A percentile compares a stretch with the other conserved stretches of the same genome.
phyloP scores from a whole-genome alignment of 2,329 filamentous ascomycete species.

The Pseudogymnoascus pannorum region DNA sequence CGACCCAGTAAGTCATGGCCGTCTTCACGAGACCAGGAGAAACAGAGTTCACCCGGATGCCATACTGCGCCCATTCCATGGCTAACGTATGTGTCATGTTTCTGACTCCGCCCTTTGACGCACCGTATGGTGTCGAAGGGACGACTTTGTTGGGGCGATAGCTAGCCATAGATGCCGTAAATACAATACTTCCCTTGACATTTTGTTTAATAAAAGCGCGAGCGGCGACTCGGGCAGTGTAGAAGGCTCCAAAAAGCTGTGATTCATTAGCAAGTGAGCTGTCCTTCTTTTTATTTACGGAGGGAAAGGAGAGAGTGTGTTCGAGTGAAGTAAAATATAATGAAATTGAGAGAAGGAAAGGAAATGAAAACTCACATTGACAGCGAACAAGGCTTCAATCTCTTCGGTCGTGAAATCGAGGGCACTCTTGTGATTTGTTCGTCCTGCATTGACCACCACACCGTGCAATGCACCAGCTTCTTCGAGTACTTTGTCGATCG shows the following conservation, averaged over 20 bases:
- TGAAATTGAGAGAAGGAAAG: neutral
- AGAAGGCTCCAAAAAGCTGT: slow-evolving; percentile 38
- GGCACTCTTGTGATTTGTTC: slow-evolving; percentile 45
- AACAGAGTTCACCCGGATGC: slow-evolving; percentile 32
- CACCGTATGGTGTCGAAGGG: slow-evolving; percentile 29
- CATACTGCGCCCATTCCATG: slow-evolving; percentile 33
- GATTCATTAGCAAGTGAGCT: slow-evolving; percentile 22
- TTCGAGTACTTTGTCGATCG: slow-evolving; percentile 37
- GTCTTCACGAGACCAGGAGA: slow-evolving; percentile 30
- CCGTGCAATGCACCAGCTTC: slow-evolving; percentile 40
- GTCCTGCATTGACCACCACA: slow-evolving; percentile 44
- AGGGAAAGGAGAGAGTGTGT: no score
- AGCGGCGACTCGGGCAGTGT: slow-evolving; percentile 35
- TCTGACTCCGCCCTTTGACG: slow-evolving; percentile 37
- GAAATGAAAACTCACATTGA: slow-evolving; percentile 33
- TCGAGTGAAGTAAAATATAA: neutral
- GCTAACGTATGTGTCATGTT: slow-evolving; percentile 32
- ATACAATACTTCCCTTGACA: slow-evolving; percentile 39
- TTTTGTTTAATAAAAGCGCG: slow-evolving; percentile 37
- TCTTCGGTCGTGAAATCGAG: slow-evolving; percentile 43
- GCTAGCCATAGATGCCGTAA: slow-evolving; percentile 40
- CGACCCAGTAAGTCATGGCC: slow-evolving; percentile 40
- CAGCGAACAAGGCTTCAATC: slow-evolving; percentile 36
- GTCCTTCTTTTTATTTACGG: no score
- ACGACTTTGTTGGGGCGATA: slow-evolving; percentile 38